Evolutionary conservation across 73 alveolate genomes (phyloP).

Genomic region (Stentor coeruleus): DNA sequence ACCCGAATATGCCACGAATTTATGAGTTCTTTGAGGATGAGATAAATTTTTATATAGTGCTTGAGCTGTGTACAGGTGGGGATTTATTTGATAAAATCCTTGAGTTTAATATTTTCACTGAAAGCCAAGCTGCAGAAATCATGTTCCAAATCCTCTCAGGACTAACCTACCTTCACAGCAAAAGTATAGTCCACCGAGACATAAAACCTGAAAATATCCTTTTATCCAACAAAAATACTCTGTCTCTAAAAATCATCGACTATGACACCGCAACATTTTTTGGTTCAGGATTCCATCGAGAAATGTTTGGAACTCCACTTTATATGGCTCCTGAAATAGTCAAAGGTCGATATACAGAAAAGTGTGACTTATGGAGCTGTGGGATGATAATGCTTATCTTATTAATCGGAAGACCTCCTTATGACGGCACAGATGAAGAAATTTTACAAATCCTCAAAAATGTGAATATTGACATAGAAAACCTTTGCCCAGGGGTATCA

Average conservation of each 20-base stretch:
- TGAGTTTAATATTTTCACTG: constrained; percentile 75
- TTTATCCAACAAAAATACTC: no score
- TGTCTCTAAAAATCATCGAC: no score
- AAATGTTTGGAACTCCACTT: constrained; percentile 55
- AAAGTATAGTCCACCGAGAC: constrained; percentile 68
- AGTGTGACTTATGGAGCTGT: constrained; percentile 46
- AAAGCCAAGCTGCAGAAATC: constrained; percentile 60
- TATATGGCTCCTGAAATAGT: constrained; percentile 50
- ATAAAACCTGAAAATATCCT: no score
- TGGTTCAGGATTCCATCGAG: no score
- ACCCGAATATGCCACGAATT: constrained; percentile 79
- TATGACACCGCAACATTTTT: no score
- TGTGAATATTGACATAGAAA: no score
- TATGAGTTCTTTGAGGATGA: constrained; percentile 80
- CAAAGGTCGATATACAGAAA: constrained; percentile 32
- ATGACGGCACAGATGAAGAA: no score
- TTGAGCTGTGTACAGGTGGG: constrained; percentile 83
- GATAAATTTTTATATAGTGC: constrained; percentile 65
- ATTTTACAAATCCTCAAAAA: no score
- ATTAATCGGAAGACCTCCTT: no score
- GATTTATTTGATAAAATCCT: constrained; percentile 79
- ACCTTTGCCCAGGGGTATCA: no score
- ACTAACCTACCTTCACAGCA: constrained; percentile 73
- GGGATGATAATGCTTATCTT: no score
- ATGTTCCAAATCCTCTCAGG: constrained; percentile 72